These are phyloP conservation scores for Hirschfeldia incana DNA, from an alignment of 345 rosid genomes.

Conservation along the genomic window DNA sequence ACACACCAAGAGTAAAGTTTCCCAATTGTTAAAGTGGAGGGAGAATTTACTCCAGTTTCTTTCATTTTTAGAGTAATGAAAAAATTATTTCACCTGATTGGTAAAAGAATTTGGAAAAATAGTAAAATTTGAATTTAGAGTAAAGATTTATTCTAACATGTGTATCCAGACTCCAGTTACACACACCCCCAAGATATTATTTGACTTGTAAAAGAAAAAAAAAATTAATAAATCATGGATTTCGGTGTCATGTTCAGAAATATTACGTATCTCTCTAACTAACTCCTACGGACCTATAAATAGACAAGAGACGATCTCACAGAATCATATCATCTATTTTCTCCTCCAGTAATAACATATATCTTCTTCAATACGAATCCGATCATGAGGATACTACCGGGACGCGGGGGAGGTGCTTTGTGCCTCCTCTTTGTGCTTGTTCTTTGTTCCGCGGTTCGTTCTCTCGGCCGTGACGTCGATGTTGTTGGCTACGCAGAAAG, in stretches of 20 bases:
- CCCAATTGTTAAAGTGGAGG: no score
- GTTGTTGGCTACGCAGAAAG: slow-evolving; percentile 31
- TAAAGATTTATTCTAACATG: no score
- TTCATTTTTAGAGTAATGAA: no score
- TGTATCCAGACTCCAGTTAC: no score
- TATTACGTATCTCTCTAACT: background rate
- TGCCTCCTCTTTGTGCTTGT: slow-evolving; percentile 22
- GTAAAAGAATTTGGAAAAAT: no score
- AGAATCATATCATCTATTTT: slow-evolving; percentile 15
- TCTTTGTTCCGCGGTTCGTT: slow-evolving; percentile 21
- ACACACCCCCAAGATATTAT: background rate
- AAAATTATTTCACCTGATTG: no score
- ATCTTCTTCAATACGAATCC: slow-evolving; percentile 5
- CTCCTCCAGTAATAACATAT: slow-evolving; percentile 1
- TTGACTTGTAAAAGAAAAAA: background rate
- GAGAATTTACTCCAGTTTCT: no score
- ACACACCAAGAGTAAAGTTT: slow-evolving; percentile 5
- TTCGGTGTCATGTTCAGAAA: background rate
- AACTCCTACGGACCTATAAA: slow-evolving; percentile 20
- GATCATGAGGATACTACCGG: slow-evolving; percentile 22
- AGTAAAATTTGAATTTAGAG: no score
- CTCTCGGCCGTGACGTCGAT: slow-evolving; percentile 21
- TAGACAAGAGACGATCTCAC: background rate
- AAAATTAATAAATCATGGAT: background rate
- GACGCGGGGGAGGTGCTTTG: slow-evolving; percentile 11